These are phyloP conservation scores for Hygrophila difformis DNA, from an alignment of 257 asterid genomes.

Conservation along the genomic window DNA sequence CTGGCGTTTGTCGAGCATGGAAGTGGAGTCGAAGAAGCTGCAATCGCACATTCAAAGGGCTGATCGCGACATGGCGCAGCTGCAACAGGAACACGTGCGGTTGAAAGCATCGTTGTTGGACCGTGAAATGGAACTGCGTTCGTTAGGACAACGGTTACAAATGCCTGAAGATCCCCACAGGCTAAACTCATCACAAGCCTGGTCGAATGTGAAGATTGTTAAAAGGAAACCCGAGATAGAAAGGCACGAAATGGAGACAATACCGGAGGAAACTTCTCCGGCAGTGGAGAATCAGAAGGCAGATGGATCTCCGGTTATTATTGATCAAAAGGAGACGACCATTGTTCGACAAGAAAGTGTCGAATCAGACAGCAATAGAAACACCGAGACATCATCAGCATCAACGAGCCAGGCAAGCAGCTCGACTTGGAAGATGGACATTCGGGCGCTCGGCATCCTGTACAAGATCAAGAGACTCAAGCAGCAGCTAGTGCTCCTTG, in stretches of 20 bases:
- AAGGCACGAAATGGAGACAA: conserved; percentile 35
- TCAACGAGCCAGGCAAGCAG: conserved; percentile 19
- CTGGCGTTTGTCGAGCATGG: conserved; percentile 79
- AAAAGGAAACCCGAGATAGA: conserved; percentile 46
- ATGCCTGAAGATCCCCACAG: conserved; percentile 46
- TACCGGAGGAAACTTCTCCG: not conserved
- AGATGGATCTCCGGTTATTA: conserved; percentile 17
- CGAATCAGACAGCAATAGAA: conserved; percentile 30
- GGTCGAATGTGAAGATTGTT: conserved; percentile 64
- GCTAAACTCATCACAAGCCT: conserved; percentile 32
- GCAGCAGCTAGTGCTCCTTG: conserved; percentile 83
- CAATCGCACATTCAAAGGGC: conserved; percentile 49
- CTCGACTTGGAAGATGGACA: conserved; percentile 53
- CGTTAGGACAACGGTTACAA: conserved; percentile 45
- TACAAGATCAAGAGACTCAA: conserved; percentile 92
- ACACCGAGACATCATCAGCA: no score
- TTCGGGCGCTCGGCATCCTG: conserved; percentile 85
- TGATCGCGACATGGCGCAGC: conserved; percentile 40
- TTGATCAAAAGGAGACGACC: no score
- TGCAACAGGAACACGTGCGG: conserved; percentile 52
- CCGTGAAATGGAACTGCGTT: conserved; percentile 58
- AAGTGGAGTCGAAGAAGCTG: conserved; percentile 65
- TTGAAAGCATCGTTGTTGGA: conserved; percentile 42
- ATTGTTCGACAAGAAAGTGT: conserved; percentile 20
- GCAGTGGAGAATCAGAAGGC: conserved; percentile 15